Percentiles rank a stretch among this genome's conserved stretches.
Conservation (phyloP, 2,329 filamentous ascomycete genomes). For the Colletotrichum falcatum region DNA sequence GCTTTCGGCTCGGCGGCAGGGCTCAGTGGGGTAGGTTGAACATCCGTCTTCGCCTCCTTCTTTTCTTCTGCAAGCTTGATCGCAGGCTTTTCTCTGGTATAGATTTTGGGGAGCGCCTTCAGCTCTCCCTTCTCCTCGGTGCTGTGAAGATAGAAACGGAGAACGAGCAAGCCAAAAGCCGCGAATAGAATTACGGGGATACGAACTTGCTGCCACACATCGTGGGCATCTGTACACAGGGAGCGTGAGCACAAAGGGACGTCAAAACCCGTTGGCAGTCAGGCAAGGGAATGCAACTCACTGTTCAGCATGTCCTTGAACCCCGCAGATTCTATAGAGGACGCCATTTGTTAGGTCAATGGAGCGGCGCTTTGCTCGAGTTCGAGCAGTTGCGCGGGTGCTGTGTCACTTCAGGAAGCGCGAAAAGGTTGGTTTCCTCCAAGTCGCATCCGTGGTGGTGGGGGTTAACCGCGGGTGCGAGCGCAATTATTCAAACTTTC, state of each 20-base stretch:
- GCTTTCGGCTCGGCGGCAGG: slow-evolving; percentile 46
- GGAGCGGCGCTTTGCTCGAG: slow-evolving; percentile 26
- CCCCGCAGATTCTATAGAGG: slow-evolving; percentile 11
- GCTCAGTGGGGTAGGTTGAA: slow-evolving; percentile 38
- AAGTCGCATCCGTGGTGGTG: slow-evolving; percentile 14
- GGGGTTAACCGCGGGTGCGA: slow-evolving; percentile 18
- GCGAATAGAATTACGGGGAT: slow-evolving; percentile 39
- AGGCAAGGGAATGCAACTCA: slow-evolving; percentile 8
- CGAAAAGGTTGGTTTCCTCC: slow-evolving; percentile 5
- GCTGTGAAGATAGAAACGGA: slow-evolving; percentile 41
- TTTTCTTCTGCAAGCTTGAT: slow-evolving; percentile 37
- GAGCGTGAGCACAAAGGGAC: slow-evolving; percentile 6
- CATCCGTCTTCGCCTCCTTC: slow-evolving; percentile 22
- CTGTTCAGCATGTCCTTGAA: slow-evolving; percentile 31
- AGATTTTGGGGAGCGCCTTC: slow-evolving; percentile 35
- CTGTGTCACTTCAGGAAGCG: slow-evolving; percentile 19
- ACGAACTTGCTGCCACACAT: slow-evolving; percentile 41
- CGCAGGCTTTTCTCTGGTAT: slow-evolving; percentile 27
- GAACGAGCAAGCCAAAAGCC: slow-evolving; percentile 31
- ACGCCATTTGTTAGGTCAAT: slow-evolving; percentile 24
- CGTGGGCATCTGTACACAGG: slow-evolving; percentile 32
- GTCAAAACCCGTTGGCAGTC: slow-evolving; percentile 1
- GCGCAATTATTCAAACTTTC: slow-evolving; percentile 34
- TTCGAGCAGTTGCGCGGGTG: slow-evolving; percentile 18
- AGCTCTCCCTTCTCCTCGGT: slow-evolving; percentile 33